phyloP scores from a whole-genome alignment of 164 flowering plant genomes.

The Vitis rotundifolia region DNA sequence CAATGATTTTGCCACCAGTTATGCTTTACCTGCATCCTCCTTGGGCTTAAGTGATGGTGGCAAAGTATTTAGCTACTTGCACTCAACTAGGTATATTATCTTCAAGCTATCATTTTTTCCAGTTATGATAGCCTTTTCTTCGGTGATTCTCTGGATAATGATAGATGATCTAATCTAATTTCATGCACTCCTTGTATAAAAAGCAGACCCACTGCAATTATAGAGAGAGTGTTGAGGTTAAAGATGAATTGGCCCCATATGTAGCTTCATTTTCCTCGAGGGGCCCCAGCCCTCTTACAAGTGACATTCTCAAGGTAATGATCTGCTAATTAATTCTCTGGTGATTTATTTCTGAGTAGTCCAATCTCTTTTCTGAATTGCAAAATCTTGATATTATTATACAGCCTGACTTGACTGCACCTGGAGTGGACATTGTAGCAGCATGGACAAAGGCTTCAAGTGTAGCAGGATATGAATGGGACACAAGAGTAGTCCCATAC shows the following conservation, averaged over 20 bases:
- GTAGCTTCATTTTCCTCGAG: conserved; percentile 50
- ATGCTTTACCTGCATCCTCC: not conserved
- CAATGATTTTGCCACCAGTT: not conserved
- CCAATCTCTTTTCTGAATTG: not conserved
- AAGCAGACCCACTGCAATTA: not conserved
- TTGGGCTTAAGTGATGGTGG: not conserved
- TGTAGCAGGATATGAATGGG: conserved; percentile 10
- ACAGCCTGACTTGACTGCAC: conserved; percentile 71
- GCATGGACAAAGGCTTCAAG: conserved; percentile 42
- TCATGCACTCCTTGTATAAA: not conserved
- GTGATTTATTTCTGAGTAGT: not conserved
- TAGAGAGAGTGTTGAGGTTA: conserved; percentile 15
- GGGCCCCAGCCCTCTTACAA: conserved; percentile 35
- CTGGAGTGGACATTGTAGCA: conserved; percentile 62
- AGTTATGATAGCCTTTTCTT: too few relatives aligned
- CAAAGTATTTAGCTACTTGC: not conserved
- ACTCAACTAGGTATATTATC: not conserved
- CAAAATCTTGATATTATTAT: not conserved
- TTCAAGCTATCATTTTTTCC: too few relatives aligned
- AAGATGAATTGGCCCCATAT: conserved; percentile 31
- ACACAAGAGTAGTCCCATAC: conserved; percentile 34
- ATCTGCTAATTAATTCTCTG: not conserved
- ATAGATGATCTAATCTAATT: not conserved
- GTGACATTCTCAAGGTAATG: conserved; percentile 41
- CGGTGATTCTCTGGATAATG: too few relatives aligned